Conservation (phyloP, 139 green algal genomes). For the Pleodorina starrii region DNA sequence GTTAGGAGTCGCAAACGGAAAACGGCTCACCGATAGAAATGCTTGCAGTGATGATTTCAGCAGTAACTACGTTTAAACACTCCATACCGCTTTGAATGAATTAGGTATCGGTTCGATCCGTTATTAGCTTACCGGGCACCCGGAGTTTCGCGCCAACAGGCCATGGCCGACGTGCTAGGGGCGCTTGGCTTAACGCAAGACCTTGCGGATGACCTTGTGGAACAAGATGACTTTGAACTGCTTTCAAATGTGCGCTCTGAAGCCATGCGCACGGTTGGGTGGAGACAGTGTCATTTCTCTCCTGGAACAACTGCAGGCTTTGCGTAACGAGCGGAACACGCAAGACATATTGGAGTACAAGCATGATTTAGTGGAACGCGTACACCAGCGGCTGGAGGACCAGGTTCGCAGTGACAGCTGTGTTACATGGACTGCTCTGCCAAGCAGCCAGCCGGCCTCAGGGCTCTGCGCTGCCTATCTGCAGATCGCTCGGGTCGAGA, state of each 20-base stretch:
- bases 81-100: no score
- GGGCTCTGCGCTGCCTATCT: neutral
- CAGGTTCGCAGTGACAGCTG: slow-evolving; percentile 3
- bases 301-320: neutral
- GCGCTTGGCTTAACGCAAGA: slow-evolving; percentile 28
- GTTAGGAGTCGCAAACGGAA: no score
- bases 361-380: slow-evolving; percentile 25
- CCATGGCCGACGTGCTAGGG: slow-evolving; percentile 39
- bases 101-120: no score
- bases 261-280: neutral
- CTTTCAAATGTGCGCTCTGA: neutral
- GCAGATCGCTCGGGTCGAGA: slow-evolving; percentile 1
- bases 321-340: slow-evolving; percentile 41
- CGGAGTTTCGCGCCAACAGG: slow-evolving; percentile 3
- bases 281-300: no score
- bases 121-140: no score
- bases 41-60: no score
- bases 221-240: slow-evolving; percentile 38
- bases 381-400: slow-evolving; percentile 32
- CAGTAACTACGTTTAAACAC: no score
- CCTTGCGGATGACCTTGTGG: slow-evolving; percentile 4
- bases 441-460: neutral
- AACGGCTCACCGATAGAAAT: no score
- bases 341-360: slow-evolving; percentile 48
- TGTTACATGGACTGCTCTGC: neutral